Evolutionary conservation across 1,139 yeast species (phyloP).

Genomic region (Scheffersomyces titani): DNA sequence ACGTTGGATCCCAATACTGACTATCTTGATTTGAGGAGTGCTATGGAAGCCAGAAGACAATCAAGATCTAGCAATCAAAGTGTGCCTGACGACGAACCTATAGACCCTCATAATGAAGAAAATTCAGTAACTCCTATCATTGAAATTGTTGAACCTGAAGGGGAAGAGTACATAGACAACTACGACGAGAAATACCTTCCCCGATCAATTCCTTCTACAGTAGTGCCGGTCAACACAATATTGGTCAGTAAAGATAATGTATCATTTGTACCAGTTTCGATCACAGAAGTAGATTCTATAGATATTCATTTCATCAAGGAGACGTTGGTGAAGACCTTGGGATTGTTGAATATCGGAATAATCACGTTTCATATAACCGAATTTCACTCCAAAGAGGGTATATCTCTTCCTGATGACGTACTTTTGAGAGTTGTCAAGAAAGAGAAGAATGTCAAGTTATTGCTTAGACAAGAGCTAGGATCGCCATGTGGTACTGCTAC

Average conservation of each 20-base stretch:
- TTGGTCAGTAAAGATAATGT: constrained; percentile 63
- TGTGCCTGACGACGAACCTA: constrained; percentile 3
- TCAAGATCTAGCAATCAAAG: constrained; percentile 2
- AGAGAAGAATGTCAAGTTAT: constrained; percentile 37
- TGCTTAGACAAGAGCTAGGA: constrained; percentile 41
- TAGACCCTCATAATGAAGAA: background rate
- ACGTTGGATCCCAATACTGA: background rate
- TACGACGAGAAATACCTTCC: constrained; percentile 33
- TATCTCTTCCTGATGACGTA: constrained; percentile 52
- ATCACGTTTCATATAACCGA: constrained; percentile 71
- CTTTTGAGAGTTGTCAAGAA: constrained; percentile 32
- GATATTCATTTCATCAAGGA: constrained; percentile 28
- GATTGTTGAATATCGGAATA: constrained; percentile 38
- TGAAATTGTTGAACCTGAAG: background rate
- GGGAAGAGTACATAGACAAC: background rate
- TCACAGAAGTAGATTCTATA: constrained; percentile 15
- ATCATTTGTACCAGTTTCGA: constrained; percentile 48
- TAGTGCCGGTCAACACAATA: constrained; percentile 20
- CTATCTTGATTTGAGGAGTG: background rate
- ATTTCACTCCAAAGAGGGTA: constrained; percentile 65
- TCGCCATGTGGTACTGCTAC: constrained; percentile 37
- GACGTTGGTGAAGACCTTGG: constrained; percentile 39
- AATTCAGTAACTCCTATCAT: constrained; percentile 3
- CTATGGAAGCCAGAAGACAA: background rate
- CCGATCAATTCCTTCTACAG: constrained; percentile 8